Evolutionary conservation across 495 filamentous ascomycete genomes (phyloP).

Genomic region (Penicillium canescens): DNA sequence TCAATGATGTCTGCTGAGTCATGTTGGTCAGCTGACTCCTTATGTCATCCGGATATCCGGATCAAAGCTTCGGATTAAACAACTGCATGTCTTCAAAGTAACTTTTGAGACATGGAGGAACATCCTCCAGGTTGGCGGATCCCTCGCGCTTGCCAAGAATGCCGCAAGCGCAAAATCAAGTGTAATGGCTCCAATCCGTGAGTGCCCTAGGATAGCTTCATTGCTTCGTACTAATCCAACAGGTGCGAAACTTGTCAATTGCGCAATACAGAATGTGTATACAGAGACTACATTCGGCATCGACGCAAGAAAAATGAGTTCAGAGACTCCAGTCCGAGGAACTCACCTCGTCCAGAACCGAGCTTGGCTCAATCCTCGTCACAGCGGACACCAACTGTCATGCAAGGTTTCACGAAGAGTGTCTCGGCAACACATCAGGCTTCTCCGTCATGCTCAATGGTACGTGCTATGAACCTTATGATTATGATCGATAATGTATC

Average conservation of each 20-base stretch:
- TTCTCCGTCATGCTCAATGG: conserved; percentile 42
- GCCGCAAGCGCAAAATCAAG: conserved; percentile 45
- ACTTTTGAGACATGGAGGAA: conserved; percentile 1
- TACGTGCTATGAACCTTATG: no score
- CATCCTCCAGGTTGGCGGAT: conserved; percentile 33
- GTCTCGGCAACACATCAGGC: conserved; percentile 47
- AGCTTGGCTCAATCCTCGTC: conserved; percentile 12
- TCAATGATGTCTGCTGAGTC: no score
- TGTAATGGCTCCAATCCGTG: conserved; percentile 43
- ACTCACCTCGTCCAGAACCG: conserved; percentile 8
- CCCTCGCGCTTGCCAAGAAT: conserved; percentile 46
- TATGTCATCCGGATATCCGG: conserved; percentile 15
- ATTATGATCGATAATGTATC: no score
- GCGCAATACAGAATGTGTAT: conserved; percentile 36
- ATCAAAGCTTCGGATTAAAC: conserved; percentile 10
- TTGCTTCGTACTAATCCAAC: not conserved
- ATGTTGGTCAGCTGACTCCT: no score
- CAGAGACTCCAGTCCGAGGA: conserved; percentile 5
- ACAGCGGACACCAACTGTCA: conserved; percentile 23
- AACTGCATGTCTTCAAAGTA: conserved; percentile 5
- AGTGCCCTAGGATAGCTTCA: conserved; percentile 4
- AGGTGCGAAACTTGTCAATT: conserved; percentile 42
- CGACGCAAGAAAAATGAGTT: conserved; percentile 37
- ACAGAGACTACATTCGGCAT: conserved; percentile 42
- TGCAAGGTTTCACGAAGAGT: conserved; percentile 38